Base-by-base conservation (phyloP, 1,284 basidiomycete genomes). In the Ganoderma sinense region DNA sequence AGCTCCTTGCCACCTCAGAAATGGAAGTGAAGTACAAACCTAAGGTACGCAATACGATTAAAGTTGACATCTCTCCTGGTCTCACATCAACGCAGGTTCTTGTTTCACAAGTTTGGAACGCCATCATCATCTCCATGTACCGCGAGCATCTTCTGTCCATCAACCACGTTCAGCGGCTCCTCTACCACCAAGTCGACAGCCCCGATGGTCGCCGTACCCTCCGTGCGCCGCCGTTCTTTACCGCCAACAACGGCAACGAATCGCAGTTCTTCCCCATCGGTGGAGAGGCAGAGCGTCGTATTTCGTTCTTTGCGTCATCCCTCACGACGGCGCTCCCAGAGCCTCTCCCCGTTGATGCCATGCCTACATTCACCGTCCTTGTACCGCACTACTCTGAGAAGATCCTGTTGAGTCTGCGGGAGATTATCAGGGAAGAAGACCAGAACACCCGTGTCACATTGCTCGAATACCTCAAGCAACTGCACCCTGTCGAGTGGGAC, bases 401-500 rank as follows among this genome's bases (percentile, higher is more conserved):
- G 83, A 98, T 98, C 75, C 81, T 98, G 66, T 87, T 98, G 67
- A 97, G 96, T 78, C 87, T 98, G 56, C 90, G 97, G 67, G 97
- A 98, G 82, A 98, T 98, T 76, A 98, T 98, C 75, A 90, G 96
- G 73, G 97, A 98, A 81, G 97, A 98, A 79, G 96, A 98, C 79
- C 95, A 97, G 81, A 97, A 91, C 80, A 97, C 97, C 3, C 95
- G 97, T 23, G 97, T 98, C 69, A 98, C 97, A 2, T 85, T 98
- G 29, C 87, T 98, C 72, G 97, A 98, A 82, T 98, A 99, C 82
- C 88, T 99, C 80, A 99, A 99, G 84, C 97, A 99, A 82, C 88
- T 99, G 53, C 97, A 99, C 81, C 97, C 97, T n/a, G 88, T 99
- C 72, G 98, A 99, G 81, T 99, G 98, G 98, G 97, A 99, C 85